A percentile compares a stretch with the other conserved stretches of the same genome.
phyloP scores from a whole-genome alignment of 169 alveolate genomes.

The Plasmodium relictum region DNA sequence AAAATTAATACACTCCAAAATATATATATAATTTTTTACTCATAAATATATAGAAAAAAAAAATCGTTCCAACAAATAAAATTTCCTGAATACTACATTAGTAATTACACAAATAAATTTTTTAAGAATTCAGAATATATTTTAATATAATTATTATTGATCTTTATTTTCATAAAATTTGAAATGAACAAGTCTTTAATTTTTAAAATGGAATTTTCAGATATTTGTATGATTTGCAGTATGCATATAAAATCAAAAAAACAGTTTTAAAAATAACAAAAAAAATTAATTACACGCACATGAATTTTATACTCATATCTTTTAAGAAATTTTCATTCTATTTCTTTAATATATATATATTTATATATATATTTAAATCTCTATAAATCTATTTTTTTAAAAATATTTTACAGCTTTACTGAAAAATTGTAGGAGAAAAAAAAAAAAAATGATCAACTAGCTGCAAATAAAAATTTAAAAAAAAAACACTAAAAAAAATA shows the following conservation, averaged over 20 bases:
- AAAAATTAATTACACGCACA: not conserved
- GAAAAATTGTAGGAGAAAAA: not conserved
- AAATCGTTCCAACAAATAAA: not conserved
- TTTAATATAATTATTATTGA: constrained; percentile 12
- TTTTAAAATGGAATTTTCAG: constrained; percentile 5
- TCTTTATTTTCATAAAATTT: not conserved
- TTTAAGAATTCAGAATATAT: constrained; percentile 5
- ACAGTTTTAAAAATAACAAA: not conserved
- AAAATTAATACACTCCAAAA: too few species aligned
- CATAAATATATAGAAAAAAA: not conserved
- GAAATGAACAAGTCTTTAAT: not conserved
- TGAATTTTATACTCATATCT: not conserved
- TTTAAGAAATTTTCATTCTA: not conserved
- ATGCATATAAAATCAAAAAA: not conserved
- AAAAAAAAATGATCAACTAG: not conserved
- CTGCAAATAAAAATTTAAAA: too few species aligned
- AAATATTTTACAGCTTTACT: constrained; percentile 1
- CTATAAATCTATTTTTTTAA: not conserved
- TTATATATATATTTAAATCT: not conserved
- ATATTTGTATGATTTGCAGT: not conserved
- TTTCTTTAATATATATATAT: not conserved
- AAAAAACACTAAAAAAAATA: too few species aligned
- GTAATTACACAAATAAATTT: not conserved
- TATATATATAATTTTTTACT: not conserved
- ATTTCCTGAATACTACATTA: not conserved